phyloP scores from a whole-genome alignment of 305 asterid genomes.

The Solanum hybrid region DNA sequence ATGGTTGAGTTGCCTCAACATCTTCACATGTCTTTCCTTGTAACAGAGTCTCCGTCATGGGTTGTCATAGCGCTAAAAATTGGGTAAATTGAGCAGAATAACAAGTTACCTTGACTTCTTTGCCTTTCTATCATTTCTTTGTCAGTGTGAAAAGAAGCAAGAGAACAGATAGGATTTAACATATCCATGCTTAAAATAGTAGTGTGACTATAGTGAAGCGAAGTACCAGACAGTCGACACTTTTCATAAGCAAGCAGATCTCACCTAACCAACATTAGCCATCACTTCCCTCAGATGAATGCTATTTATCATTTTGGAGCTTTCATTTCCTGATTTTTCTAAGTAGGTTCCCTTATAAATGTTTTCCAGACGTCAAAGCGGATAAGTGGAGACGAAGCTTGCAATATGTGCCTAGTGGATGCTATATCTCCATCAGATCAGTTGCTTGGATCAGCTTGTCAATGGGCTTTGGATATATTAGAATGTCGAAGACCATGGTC shows the following conservation, averaged over 20 bases:
- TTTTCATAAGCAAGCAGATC: not conserved
- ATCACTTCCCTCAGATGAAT: not conserved
- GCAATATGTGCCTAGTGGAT: conserved; percentile 80
- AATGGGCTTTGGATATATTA: conserved; percentile 80
- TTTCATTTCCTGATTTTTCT: not conserved
- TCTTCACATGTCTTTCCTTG: not conserved
- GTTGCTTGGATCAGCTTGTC: conserved; percentile 63
- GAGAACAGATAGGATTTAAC: not conserved
- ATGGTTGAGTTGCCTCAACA: not conserved
- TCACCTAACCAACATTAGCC: not conserved
- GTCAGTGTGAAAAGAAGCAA: not conserved
- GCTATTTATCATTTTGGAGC: not conserved
- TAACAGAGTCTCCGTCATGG: not conserved
- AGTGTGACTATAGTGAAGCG: not conserved
- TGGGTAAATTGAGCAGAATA: not conserved
- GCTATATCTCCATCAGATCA: conserved; percentile 62
- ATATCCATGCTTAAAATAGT: not conserved
- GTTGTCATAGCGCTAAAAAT: not conserved
- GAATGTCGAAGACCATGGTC: conserved; percentile 71
- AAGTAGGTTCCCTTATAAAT: conserved; percentile 14
- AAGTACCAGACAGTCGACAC: not conserved
- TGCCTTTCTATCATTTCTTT: not conserved
- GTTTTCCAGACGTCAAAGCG: conserved; percentile 68
- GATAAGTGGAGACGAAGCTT: conserved; percentile 81
- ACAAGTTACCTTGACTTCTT: not conserved